A percentile compares a stretch with the other conserved stretches of the same genome.
These are phyloP conservation scores for Rhizodiscina lignyota DNA, from an alignment of 495 filamentous ascomycete genomes.

Conservation along the genomic window DNA sequence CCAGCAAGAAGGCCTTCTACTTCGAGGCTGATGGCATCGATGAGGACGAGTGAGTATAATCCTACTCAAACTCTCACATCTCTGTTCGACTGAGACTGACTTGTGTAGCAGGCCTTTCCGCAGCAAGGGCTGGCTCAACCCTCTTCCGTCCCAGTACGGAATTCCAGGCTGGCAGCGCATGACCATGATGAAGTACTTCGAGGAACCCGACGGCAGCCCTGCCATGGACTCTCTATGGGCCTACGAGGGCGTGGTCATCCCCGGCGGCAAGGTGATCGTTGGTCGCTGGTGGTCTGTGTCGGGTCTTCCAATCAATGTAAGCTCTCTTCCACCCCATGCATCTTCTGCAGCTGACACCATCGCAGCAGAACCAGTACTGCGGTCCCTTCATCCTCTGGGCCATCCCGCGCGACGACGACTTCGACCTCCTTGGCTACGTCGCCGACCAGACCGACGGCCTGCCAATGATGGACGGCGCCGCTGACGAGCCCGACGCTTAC, in stretches of 20 bases:
- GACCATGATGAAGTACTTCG: constrained; percentile 23
- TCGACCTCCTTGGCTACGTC: too few species aligned
- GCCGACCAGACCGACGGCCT: constrained; percentile 1
- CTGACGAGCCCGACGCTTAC: neutral
- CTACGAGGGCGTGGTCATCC: constrained; percentile 25
- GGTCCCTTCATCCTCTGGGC: constrained; percentile 44
- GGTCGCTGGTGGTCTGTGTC: constrained; percentile 26
- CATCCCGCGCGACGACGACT: too few species aligned
- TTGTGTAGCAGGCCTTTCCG: constrained; percentile 10
- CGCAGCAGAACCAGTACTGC: too few species aligned
- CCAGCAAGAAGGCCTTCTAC: too few species aligned
- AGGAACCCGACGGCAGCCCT: constrained; percentile 4
- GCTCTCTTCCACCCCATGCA: too few species aligned
- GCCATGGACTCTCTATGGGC: constrained; percentile 16
- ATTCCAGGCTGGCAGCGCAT: constrained; percentile 23
- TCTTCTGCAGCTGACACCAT: too few species aligned
- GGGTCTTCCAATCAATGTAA: too few species aligned
- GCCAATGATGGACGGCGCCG: neutral
- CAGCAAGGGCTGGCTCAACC: constrained; percentile 19
- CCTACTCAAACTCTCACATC: too few species aligned
- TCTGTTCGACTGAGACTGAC: constrained; percentile 10
- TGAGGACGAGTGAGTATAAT: too few species aligned
- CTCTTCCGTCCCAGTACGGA: constrained; percentile 16
- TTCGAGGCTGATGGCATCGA: too few species aligned
- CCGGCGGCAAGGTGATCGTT: constrained; percentile 22